phyloP scores from a whole-genome alignment of 1,284 basidiomycete species.

The Trichosporon sp. region DNA sequence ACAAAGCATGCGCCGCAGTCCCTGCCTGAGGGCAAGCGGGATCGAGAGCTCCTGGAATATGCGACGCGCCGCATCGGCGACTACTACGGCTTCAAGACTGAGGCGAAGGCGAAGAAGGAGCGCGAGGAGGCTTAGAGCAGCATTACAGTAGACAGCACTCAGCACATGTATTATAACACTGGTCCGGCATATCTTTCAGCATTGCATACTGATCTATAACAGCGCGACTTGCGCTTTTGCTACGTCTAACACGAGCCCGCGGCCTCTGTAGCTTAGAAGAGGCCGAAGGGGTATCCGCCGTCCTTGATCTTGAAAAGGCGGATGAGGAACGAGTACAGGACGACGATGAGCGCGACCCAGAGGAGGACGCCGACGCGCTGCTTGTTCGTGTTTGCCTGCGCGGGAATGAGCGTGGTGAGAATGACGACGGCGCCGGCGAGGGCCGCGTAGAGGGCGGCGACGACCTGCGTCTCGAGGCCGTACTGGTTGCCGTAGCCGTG shows the following conservation, averaged over 20 bases:
- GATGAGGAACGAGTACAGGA: conserved; percentile 82
- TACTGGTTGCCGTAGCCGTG: conserved; percentile 84
- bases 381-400: conserved; percentile 65
- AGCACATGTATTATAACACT: not conserved
- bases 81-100: conserved; percentile 20
- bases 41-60: conserved; percentile 15
- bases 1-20: not conserved
- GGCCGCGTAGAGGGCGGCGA: conserved; percentile 78
- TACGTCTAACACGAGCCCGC: not conserved
- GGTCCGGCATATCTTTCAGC: not conserved
- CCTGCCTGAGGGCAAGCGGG: not conserved
- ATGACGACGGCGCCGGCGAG: conserved; percentile 77
- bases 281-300: conserved; percentile 50
- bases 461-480: conserved; percentile 86
- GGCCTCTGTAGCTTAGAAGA: conserved; percentile 13
- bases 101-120: conserved; percentile 2
- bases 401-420: conserved; percentile 74
- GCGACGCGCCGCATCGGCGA: conserved; percentile 22
- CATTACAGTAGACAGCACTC: not conserved
- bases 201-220: conserved; percentile 1
- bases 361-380: conserved; percentile 85
- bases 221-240: not conserved
- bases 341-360: conserved; percentile 76
- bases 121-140: not conserved
- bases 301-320: conserved; percentile 92